phyloP scores from a whole-genome alignment of 2,329 filamentous ascomycete genomes.

The Calonectria montana region DNA sequence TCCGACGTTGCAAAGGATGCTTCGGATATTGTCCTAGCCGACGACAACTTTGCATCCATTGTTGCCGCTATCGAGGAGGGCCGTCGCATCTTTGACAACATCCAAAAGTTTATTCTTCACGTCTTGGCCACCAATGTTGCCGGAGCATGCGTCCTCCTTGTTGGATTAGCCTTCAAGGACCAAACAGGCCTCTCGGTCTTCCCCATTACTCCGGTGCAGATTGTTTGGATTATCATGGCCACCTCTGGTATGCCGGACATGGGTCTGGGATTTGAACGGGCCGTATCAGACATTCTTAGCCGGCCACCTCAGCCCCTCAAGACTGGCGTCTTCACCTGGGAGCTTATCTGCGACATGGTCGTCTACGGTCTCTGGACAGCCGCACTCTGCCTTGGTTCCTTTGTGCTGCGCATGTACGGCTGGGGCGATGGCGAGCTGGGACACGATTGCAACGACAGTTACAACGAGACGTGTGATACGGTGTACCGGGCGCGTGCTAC shows the following conservation, averaged over 20 bases:
- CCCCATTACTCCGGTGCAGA: conserved; percentile 79
- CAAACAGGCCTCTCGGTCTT: conserved; percentile 73
- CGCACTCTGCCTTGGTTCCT: conserved; percentile 70
- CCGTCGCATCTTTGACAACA: conserved; percentile 79
- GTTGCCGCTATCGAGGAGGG: conserved; percentile 79
- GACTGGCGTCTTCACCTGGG: conserved; percentile 72
- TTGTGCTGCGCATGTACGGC: conserved; percentile 72
- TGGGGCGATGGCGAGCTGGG: conserved; percentile 73
- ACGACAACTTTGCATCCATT: conserved; percentile 81
- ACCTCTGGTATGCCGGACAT: conserved; percentile 81
- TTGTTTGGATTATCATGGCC: conserved; percentile 86
- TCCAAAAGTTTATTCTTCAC: conserved; percentile 80
- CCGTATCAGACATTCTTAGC: conserved; percentile 75
- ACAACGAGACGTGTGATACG: conserved; percentile 65
- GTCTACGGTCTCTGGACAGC: conserved; percentile 78
- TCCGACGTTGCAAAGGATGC: conserved; percentile 73
- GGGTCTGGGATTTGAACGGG: conserved; percentile 79
- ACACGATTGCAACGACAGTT: conserved; percentile 68
- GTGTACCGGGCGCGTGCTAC: conserved; percentile 80
- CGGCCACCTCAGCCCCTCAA: conserved; percentile 73
- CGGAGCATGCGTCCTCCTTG: conserved; percentile 75
- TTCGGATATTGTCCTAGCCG: conserved; percentile 76
- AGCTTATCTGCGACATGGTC: conserved; percentile 75
- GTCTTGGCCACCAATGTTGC: conserved; percentile 78
- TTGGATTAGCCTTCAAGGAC: conserved; percentile 81